A percentile compares a stretch with the other conserved stretches of the same genome.
phyloP scores from a whole-genome alignment of 257 asterid genomes.

The Lantana camara region DNA sequence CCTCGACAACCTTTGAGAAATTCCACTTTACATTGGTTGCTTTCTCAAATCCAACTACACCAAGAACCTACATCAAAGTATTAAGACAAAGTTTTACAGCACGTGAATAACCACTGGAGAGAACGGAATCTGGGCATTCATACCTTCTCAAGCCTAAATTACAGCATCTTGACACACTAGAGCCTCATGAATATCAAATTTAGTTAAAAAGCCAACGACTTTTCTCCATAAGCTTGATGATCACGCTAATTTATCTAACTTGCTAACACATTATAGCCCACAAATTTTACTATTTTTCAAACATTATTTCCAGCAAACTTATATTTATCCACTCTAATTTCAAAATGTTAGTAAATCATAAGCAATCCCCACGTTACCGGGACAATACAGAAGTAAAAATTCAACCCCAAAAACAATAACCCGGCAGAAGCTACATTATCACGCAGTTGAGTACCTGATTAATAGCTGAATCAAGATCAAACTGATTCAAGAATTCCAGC shows the following conservation, averaged over 20 bases:
- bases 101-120: neutral
- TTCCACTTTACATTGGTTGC: constrained; percentile 55
- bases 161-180: neutral
- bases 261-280: neutral
- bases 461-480: constrained; percentile 67
- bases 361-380: constrained; percentile 16
- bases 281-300: neutral
- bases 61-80: constrained; percentile 53
- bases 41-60: constrained; percentile 48
- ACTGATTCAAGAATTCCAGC: constrained; percentile 39
- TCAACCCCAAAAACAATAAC: neutral
- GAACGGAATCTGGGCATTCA: constrained; percentile 1
- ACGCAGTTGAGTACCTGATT: constrained; percentile 46
- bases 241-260: neutral
- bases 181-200: neutral
- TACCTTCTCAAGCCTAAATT: neutral
- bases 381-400: neutral
- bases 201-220: neutral
- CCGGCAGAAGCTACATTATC: neutral
- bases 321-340: neutral
- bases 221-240: constrained; percentile 12
- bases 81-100: too few relatives aligned
- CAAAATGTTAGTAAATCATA: neutral
- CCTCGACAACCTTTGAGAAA: constrained; percentile 59
- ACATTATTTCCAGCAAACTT: neutral